Percentiles rank a stretch among this genome's conserved stretches.
phyloP scores from a whole-genome alignment of 2,329 filamentous ascomycete species.

The Penicillium paneum region DNA sequence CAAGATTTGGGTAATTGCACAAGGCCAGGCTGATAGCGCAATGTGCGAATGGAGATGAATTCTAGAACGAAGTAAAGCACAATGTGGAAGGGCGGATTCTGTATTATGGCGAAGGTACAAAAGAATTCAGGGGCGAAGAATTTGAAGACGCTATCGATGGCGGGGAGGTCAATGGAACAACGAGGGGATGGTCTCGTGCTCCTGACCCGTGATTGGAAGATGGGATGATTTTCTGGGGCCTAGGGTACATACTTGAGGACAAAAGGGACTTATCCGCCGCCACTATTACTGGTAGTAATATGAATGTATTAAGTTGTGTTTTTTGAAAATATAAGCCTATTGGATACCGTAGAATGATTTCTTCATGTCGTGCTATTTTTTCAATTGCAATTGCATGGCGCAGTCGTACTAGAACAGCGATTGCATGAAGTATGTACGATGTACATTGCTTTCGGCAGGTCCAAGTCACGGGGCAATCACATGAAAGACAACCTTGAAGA shows the following conservation, averaged over 20 bases:
- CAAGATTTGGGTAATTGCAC: not conserved
- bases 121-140: constrained; percentile 7
- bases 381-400: not conserved
- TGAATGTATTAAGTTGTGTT: not conserved
- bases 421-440: not conserved
- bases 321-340: not conserved
- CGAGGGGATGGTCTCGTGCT: constrained; percentile 35
- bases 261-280: not conserved
- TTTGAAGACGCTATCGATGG: not conserved
- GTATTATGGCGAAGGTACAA: not conserved
- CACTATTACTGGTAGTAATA: not conserved
- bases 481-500: not conserved
- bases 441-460: not conserved
- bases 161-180: constrained; percentile 14
- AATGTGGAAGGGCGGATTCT: not conserved
- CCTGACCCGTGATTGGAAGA: constrained; percentile 29
- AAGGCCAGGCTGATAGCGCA: not conserved
- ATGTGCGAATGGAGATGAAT: not conserved
- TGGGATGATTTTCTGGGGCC: constrained; percentile 8
- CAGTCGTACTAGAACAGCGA: not conserved
- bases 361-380: not conserved
- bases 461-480: constrained; percentile 1
- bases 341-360: not conserved
- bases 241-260: constrained; percentile 2
- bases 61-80: not conserved